Percentiles rank a stretch among this genome's conserved stretches.
Conservation (phyloP, 805 yeast genomes). For the Wickerhamomyces bisporus region DNA sequence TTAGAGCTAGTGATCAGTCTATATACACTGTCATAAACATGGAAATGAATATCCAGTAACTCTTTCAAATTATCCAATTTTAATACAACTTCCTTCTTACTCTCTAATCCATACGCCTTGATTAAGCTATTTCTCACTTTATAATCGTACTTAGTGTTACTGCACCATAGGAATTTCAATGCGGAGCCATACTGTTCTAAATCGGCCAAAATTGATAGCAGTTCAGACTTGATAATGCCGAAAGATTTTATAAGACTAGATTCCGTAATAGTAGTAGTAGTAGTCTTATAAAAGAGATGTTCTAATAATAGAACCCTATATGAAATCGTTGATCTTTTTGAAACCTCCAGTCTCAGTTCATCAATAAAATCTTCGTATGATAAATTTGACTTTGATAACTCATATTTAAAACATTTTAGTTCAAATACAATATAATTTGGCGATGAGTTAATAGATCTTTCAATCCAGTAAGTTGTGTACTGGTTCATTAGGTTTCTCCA, state of each 20-base stretch:
- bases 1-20: too few relatives aligned
- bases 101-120: too few relatives aligned
- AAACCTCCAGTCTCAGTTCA: not conserved
- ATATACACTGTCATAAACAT: too few relatives aligned
- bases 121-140: too few relatives aligned
- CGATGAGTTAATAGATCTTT: not conserved
- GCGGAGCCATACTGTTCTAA: not conserved
- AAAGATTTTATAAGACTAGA: not conserved
- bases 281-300: not conserved
- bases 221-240: not conserved
- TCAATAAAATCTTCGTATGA: not conserved
- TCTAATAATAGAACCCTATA: not conserved
- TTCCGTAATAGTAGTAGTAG: not conserved
- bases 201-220: not conserved
- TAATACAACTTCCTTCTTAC: too few relatives aligned
- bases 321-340: not conserved
- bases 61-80: too few relatives aligned
- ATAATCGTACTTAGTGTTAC: too few relatives aligned
- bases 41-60: too few relatives aligned
- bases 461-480: conserved; percentile 2
- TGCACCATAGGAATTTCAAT: not conserved
- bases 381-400: not conserved
- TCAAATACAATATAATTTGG: conserved; percentile 4
- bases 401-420: conserved; percentile 1
- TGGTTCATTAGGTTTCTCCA: conserved; percentile 6